A percentile compares a stretch with the other conserved stretches of the same genome.
These are phyloP conservation scores for Raphanus sativus DNA, from an alignment of 345 rosid species.

Conservation along the genomic window DNA sequence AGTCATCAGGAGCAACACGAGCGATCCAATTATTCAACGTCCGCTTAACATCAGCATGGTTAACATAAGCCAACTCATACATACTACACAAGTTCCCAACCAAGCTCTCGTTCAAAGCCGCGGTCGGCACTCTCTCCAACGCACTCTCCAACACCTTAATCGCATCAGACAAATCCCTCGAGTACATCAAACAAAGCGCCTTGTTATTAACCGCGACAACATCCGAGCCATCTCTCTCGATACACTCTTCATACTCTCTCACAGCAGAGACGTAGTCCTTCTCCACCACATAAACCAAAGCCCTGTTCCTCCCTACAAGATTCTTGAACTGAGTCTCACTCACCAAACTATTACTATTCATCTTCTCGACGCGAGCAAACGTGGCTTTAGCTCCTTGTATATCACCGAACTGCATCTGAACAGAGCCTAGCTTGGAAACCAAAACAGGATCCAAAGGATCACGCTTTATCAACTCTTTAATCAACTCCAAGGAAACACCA, in stretches of 20 bases:
- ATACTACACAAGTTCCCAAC: slow-evolving; percentile 93
- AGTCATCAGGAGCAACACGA: slow-evolving; percentile 92
- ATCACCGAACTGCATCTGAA: slow-evolving; percentile 94
- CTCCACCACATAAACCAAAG: slow-evolving; percentile 76
- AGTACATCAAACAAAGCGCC: slow-evolving; percentile 87
- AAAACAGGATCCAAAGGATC: slow-evolving; percentile 57
- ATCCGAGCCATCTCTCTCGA: slow-evolving; percentile 80
- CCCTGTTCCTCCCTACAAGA: slow-evolving; percentile 79
- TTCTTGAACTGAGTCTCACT: slow-evolving; percentile 61
- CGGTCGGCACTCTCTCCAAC: slow-evolving; percentile 80
- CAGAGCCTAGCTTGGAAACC: slow-evolving; percentile 77
- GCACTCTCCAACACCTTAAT: slow-evolving; percentile 89
- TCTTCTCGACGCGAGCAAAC: slow-evolving; percentile 55
- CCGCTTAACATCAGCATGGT: slow-evolving; percentile 77
- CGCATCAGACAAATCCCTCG: slow-evolving; percentile 82
- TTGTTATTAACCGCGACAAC: slow-evolving; percentile 79
- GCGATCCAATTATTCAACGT: slow-evolving; percentile 87
- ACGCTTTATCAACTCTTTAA: slow-evolving; percentile 46
- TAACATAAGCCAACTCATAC: slow-evolving; percentile 96
- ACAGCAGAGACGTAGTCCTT: slow-evolving; percentile 91
- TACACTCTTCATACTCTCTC: slow-evolving; percentile 85
- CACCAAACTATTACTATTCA: slow-evolving; percentile 33
- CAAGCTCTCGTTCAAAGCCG: slow-evolving; percentile 82
- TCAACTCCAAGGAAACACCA: slow-evolving; percentile 64
- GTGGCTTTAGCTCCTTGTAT: slow-evolving; percentile 69